Base-by-base conservation (phyloP, 257 asterid genomes). In the Penstemon eatonii region DNA sequence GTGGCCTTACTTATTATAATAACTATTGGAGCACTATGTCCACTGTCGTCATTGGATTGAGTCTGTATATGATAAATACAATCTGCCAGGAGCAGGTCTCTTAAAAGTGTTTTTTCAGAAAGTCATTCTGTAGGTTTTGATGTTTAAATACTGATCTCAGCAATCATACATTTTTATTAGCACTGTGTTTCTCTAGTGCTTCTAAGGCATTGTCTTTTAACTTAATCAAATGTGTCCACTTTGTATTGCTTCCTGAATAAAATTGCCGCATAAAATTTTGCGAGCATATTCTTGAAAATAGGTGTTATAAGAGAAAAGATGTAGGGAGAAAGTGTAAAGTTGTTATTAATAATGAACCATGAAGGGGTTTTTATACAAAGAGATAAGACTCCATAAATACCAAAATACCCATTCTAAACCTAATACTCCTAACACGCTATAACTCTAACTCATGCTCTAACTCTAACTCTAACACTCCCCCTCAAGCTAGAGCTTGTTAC, bases 181-280 rank as follows among this genome's bases (percentile, higher is more conserved):
- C 2, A 53, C 63, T 66, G 40, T 62, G 72, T 65, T 40, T 70
- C 60, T 78, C 43, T 41, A 54, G 47, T 67, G 60, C 58, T 38
- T 54, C 15, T 18, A 46, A 12, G 63, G 54, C 61, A 36, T 15
- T 61, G 56, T 53, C 71, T 53, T 46, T 65, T 67, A 63, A 15
- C 18, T 15, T 15, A 15, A 15, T 15, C 18, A 15, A 61, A 4
- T 41, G 7, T 4, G 25, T 64, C 36, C 6, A 13, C 41, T 25
- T 51, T 50, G 18, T 8, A 67, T 45, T 66, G 36, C 42, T 56
- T 49, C 15, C 54, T 40, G 49, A 50, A 62, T 25, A 25, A 58
- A 36, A 42, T 65, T 6, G 68, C 53, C 41, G 13, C 18, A 57
- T 60, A 49, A 46, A 59, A 59, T 53, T 54, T 42, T 69, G 13